Evolutionary conservation across 2,329 filamentous ascomycete genomes (phyloP), one percentile per base, ranked within the genome.

Genomic region (Fusarium sp.): DNA sequence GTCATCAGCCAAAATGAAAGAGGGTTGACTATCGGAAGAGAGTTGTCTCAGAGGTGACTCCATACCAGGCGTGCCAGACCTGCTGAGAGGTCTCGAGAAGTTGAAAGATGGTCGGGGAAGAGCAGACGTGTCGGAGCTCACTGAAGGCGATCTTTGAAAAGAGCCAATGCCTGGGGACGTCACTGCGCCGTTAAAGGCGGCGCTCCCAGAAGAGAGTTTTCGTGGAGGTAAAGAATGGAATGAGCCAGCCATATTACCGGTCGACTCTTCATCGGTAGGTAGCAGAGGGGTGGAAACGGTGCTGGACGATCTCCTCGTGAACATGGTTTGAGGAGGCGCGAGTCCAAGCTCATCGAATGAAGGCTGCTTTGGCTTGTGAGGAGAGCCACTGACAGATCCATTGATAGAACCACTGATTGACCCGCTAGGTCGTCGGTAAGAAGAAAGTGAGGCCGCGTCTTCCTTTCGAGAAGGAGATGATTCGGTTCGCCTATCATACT

Each of bases 51-150:
- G 86, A 57, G 91, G 90, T 50, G 84, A 81, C n/a, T 92, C 90
- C 75, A 88, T 84, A 52, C 79, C 84, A 17, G 90, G 90, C 14
- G 89, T 91, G 70, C 90, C 91, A 69, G 91, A 89, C 79, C 92
- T 89, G 82, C 96, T 98, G 70, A 97, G 84, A 0, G 97, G 97
- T 50, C 97, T 90, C 1, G 97, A 98, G 82, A 98, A 98, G 83
- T 99, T 98, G 84, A 97, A 96, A 0, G 93, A 91, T 1, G 95
- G 93, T 17, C 92, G 90, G 14, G 92, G 90, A 38, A 95, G 79
- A 11, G 88, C 88, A 2, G 95, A 97, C 60, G 90, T 90, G 71
- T 98, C 94, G 1, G 96, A 98, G 70, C 91, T 92, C 40, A 94
- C 88, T 0, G 97, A 98, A 2, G 95, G 95, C 1, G 95, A 97